These are phyloP conservation scores for Thelonectria olida DNA, from an alignment of 2,329 filamentous ascomycete species.

Conservation along the genomic window DNA sequence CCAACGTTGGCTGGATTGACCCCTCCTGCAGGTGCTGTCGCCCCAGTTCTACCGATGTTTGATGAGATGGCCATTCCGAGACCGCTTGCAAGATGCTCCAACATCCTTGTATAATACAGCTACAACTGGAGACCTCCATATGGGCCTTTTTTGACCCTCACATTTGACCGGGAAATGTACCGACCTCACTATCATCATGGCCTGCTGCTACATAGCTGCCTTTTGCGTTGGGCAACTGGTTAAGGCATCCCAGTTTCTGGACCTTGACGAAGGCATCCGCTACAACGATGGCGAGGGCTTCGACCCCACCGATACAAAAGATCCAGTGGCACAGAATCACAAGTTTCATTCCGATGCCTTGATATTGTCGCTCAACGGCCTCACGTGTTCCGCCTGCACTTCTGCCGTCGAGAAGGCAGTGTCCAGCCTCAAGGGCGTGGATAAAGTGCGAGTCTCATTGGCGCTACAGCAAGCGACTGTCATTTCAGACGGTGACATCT, in stretches of 20 bases:
- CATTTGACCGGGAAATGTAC: not conserved
- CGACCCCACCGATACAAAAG: not conserved
- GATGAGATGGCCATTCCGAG: too few relatives aligned
- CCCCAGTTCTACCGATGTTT: too few relatives aligned
- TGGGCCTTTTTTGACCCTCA: too few relatives aligned
- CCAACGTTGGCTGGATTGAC: too few relatives aligned
- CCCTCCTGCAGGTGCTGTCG: too few relatives aligned
- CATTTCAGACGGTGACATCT: not conserved
- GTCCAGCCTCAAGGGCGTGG: not conserved
- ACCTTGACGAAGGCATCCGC: constrained; percentile 12
- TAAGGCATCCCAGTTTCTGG: constrained; percentile 18
- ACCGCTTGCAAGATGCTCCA: too few relatives aligned
- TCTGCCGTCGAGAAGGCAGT: not conserved
- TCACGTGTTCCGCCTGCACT: constrained; percentile 14
- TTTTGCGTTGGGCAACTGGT: constrained; percentile 18
- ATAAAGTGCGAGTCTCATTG: not conserved
- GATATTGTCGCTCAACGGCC: constrained; percentile 2
- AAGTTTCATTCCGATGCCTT: not conserved
- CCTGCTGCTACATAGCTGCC: constrained; percentile 20
- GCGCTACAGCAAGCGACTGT: constrained; percentile 11
- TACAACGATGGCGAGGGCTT: constrained; percentile 15
- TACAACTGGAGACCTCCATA: too few relatives aligned
- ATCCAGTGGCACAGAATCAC: not conserved
- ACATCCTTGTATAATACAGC: too few relatives aligned
- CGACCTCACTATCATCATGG: constrained; percentile 2